Percentiles rank a stretch among this genome's conserved stretches.
Conservation (phyloP, 2,329 filamentous ascomycete genomes). For the Metarhizium anisopliae region DNA sequence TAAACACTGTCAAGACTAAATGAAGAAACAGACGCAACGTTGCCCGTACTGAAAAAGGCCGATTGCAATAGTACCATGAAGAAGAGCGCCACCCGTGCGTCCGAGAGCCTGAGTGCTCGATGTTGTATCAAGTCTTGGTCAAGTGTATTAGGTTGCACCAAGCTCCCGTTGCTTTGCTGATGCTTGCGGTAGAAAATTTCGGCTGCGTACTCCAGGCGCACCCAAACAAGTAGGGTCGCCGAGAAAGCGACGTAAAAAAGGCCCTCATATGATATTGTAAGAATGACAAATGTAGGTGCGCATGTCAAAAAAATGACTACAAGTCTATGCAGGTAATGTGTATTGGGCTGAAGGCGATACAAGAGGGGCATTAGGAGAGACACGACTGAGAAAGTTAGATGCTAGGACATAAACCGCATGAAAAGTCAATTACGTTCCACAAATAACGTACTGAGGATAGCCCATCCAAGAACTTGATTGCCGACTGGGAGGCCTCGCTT, state of each 20-base stretch:
- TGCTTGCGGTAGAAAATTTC: conserved; percentile 11
- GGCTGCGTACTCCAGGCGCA: conserved; percentile 78
- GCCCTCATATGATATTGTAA: conserved; percentile 95
- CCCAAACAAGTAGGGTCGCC: conserved; percentile 75
- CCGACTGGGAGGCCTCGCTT: conserved; percentile 78
- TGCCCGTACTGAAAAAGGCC: conserved; percentile 94
- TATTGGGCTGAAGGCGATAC: conserved; percentile 73
- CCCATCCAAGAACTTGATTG: conserved; percentile 81
- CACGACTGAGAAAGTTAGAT: conserved; percentile 36
- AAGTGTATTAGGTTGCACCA: not conserved
- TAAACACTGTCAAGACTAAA: conserved; percentile 89
- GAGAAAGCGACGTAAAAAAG: conserved; percentile 92
- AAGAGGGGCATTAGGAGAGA: conserved; percentile 73
- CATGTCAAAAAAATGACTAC: conserved; percentile 87
- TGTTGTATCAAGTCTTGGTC: conserved; percentile 16
- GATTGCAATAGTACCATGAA: conserved; percentile 93
- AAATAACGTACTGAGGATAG: conserved; percentile 53
- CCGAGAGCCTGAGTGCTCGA: conserved; percentile 69
- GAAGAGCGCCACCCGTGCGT: conserved; percentile 82
- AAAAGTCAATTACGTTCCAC: not conserved
- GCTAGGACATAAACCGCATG: not conserved
- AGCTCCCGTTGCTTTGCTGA: conserved; percentile 7
- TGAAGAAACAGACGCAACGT: conserved; percentile 85
- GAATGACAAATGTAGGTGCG: conserved; percentile 85
- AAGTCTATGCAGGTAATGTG: conserved; percentile 82